These are phyloP conservation scores for Aethionema arabicum DNA, from an alignment of 345 rosid species.

Conservation along the genomic window DNA sequence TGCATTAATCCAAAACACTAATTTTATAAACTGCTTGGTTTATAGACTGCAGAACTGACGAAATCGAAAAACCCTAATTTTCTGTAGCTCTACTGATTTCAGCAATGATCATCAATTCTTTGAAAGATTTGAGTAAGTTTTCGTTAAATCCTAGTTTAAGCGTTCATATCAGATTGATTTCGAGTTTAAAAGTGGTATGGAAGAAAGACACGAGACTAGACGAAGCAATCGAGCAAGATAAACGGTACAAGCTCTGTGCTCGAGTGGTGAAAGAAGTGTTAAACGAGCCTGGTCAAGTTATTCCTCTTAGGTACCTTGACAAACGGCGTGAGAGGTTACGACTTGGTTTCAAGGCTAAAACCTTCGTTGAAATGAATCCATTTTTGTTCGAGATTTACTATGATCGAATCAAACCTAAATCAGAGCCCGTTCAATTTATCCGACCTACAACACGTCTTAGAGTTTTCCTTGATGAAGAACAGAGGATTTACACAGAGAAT, in stretches of 20 bases:
- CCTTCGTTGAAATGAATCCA: conserved; percentile 58
- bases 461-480: conserved; percentile 65
- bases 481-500: conserved; percentile 45
- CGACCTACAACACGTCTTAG: conserved; percentile 55
- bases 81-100: not conserved
- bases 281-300: conserved; percentile 75
- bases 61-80: conserved; percentile 21
- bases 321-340: conserved; percentile 77
- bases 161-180: conserved; percentile 42
- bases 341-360: conserved; percentile 45
- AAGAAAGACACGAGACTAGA: conserved; percentile 68
- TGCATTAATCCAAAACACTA: too few species aligned
- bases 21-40: too few species aligned
- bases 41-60: not conserved
- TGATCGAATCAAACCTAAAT: conserved; percentile 65
- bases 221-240: conserved; percentile 69
- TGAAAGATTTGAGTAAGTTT: not conserved
- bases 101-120: conserved; percentile 34
- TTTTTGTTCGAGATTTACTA: conserved; percentile 57
- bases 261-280: conserved; percentile 74
- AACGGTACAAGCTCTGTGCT: conserved; percentile 56
- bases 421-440: conserved; percentile 53
- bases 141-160: conserved; percentile 16
- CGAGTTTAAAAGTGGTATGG: conserved; percentile 85
- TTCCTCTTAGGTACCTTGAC: conserved; percentile 70